A percentile compares a stretch with the other conserved stretches of the same genome.
phyloP scores from a whole-genome alignment of 2,329 filamentous ascomycete species.

The Coniochaeta sp. region DNA sequence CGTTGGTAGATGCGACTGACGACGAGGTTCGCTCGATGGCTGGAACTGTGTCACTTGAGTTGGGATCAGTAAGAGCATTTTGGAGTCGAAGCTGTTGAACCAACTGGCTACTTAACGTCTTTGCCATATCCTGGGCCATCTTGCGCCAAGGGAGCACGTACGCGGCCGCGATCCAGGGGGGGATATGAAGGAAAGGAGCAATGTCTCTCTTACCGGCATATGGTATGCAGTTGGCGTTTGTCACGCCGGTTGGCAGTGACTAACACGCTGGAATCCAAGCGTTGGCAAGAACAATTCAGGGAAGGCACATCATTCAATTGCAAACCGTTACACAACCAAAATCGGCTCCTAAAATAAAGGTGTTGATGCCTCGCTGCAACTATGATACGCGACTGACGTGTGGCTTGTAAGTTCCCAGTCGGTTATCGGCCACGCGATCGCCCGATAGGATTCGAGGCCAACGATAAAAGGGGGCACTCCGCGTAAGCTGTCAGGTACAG shows the following conservation, averaged over 20 bases:
- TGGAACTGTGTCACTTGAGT: background rate
- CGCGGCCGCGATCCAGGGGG: background rate
- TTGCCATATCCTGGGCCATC: background rate
- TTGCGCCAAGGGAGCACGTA: background rate
- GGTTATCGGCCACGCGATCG: background rate
- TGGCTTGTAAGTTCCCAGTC: background rate
- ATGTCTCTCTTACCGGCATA: conserved; percentile 2
- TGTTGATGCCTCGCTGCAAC: no score
- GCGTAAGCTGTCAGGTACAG: background rate
- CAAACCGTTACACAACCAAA: background rate
- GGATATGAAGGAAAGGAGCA: background rate
- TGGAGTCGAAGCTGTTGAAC: background rate
- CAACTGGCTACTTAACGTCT: background rate
- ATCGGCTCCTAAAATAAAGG: background rate
- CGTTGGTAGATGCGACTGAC: background rate
- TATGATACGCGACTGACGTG: background rate
- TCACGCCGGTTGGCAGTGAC: conserved; percentile 1
- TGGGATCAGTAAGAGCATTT: background rate
- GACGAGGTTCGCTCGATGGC: background rate
- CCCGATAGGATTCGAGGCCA: background rate
- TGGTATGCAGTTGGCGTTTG: background rate
- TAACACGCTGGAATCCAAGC: background rate
- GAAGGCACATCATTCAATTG: background rate
- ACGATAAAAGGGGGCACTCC: background rate
- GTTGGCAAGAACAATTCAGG: background rate